Evolutionary conservation across 2,329 filamentous ascomycete genomes (phyloP).

Genomic region (Hypocrella siamensis): DNA sequence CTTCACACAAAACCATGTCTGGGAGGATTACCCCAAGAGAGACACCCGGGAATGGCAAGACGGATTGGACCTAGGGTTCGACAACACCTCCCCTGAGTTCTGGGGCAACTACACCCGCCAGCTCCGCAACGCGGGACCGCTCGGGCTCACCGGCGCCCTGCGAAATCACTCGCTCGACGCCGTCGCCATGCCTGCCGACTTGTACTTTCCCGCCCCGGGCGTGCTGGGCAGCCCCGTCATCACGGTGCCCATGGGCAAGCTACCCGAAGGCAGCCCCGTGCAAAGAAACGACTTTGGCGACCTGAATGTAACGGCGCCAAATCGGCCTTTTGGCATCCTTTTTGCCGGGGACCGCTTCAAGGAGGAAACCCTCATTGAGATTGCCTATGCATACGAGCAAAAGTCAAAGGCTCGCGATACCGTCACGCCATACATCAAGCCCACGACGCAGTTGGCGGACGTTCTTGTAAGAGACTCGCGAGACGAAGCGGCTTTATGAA

Average conservation of each 20-base stretch:
- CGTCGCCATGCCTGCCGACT: slow-evolving; percentile 40
- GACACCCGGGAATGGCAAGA: slow-evolving; percentile 42
- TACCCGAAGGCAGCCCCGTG: slow-evolving; percentile 31
- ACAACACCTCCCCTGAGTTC: slow-evolving; percentile 38
- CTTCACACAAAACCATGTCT: slow-evolving; percentile 36
- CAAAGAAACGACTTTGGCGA: slow-evolving; percentile 27
- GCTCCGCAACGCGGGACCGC: slow-evolving; percentile 34
- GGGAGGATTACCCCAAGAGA: slow-evolving; percentile 40
- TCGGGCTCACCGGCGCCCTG: slow-evolving; percentile 43
- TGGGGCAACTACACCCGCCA: slow-evolving; percentile 41
- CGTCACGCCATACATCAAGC: slow-evolving; percentile 13
- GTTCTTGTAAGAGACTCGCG: slow-evolving; percentile 1
- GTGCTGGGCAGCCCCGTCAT: slow-evolving; percentile 43
- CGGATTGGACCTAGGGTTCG: slow-evolving; percentile 32
- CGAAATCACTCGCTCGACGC: slow-evolving; percentile 38
- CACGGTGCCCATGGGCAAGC: slow-evolving; percentile 46
- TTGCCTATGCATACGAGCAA: slow-evolving; percentile 56
- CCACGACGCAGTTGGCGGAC: slow-evolving; percentile 16
- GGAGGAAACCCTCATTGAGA: slow-evolving; percentile 44
- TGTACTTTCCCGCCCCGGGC: slow-evolving; percentile 31
- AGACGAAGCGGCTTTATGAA: background rate
- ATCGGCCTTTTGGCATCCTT: slow-evolving; percentile 43
- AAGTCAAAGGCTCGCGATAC: slow-evolving; percentile 20
- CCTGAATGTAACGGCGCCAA: slow-evolving; percentile 32
- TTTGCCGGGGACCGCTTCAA: slow-evolving; percentile 45